Evolutionary conservation across 768 basidiomycete genomes (phyloP), one percentile per base, ranked within the genome.

Genomic region (Dentipellis sp.): DNA sequence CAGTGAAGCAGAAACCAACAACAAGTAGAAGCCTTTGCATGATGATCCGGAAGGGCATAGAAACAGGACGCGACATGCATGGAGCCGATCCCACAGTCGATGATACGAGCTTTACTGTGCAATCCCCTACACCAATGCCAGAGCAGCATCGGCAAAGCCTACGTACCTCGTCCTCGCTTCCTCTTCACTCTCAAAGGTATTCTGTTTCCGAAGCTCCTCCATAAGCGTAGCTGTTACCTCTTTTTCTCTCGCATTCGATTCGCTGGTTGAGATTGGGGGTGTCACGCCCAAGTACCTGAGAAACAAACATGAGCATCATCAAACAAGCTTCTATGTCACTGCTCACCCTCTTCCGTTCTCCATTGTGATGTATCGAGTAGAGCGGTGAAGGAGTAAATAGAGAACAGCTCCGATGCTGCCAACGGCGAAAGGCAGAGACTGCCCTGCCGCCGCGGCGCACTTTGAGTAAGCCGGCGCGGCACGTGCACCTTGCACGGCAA

Each of bases 131-230:
- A n/a, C n/a, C 42, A n/a, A n/a, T 45, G 42, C 16, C n/a, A 17
- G 1, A 45, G 19, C 19, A 45, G 7, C n/a, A n/a, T 45, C n/a
- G n/a, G 9, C 19, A 16, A 45, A n/a, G n/a, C 12, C 21, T 53
- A 58, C 40, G 21, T 23, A 97, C 95, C 95, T 85, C 59, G 81
- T 86, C 70, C 87, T 81, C 23, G 90, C 78, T 70, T 97, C 94
- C 54, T 91, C 86, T 59, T 92, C 89, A 48, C 78, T 83, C 72
- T 97, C 95, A 69, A 97, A 95, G 2, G 86, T 86, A 56, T 88
- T 86, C 65, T 95, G 86, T 48, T 80, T 74, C 65, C 83, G 79
- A 35, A 99, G 78, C 69, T 99, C 95, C 56, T 91, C 85, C 88
- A 97, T 91, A 53, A 99, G 75, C 6, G 89, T 87, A 16, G 75